Conservation (phyloP, 768 basidiomycete species). For the Naganishia friedmannii region DNA sequence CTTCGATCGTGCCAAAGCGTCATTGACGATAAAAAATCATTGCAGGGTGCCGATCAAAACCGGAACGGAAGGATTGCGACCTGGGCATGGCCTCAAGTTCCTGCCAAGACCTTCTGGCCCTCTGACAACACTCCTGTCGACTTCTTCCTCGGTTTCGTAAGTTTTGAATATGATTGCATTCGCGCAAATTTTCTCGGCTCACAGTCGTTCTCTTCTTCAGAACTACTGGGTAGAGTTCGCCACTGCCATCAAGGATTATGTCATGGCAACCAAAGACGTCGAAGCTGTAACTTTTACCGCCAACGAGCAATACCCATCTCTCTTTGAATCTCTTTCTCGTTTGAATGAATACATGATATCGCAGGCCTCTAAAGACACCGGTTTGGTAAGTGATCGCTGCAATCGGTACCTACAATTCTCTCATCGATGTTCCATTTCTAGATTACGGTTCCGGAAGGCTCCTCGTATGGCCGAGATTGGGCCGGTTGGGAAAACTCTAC, state of each 20-base stretch:
- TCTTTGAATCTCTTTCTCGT: conserved; percentile 3
- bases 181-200: neutral
- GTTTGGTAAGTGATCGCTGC: neutral
- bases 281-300: conserved; percentile 4
- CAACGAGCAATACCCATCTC: conserved; percentile 12
- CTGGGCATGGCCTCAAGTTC: conserved; percentile 9
- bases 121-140: conserved; percentile 10
- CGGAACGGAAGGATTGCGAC: conserved; percentile 5
- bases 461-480: conserved; percentile 14
- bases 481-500: conserved; percentile 13
- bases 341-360: conserved; percentile 10
- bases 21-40: neutral
- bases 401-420: neutral
- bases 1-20: too few relatives aligned
- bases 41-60: conserved; percentile 5
- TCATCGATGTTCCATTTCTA: neutral
- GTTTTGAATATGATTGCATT: neutral
- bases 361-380: neutral
- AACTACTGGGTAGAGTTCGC: conserved; percentile 8
- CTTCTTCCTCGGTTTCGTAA: conserved; percentile 18
- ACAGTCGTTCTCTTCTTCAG: neutral
- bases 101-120: conserved; percentile 18
- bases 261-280: conserved; percentile 8
- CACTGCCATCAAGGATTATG: conserved; percentile 5
- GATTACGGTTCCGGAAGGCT: conserved; percentile 10